Base-by-base conservation (phyloP, 768 basidiomycete genomes). In the Agrocybe praecox region DNA sequence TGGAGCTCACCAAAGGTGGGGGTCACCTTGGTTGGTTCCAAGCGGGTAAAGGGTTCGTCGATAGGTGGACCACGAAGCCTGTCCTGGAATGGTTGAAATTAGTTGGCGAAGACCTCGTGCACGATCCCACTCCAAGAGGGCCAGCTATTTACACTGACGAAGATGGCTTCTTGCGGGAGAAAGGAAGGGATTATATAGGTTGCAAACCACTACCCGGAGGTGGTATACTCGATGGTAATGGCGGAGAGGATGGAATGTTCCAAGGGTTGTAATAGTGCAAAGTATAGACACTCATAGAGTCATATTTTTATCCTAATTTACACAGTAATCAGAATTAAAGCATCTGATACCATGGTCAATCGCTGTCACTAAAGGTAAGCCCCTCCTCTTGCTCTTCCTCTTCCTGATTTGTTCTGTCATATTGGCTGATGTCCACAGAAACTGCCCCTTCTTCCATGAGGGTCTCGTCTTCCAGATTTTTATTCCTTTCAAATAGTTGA, bases 11-110 rank as follows among this genome's bases (percentile, higher is more conserved):
- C 0, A 69, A 75, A 26, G 71, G 76, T 19, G 92, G 90, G 1
- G 90, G 91, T 0, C 91, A 93, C 73, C 77, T 94, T 14, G 93
- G 93, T 34, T 96, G 91, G 91, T 92, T 92, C 62, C 82, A 89
- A 70, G 70, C 77, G 24, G 76, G 76, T 34, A 66, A 69, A 22
- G 68, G 71, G 14, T 68, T 69, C 44, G 68, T 78, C 11, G 76
- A 78, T 58, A 75, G 90, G 51, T 92, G 90, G 90, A 77, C 88
- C 49, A 83, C 77, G n/a, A 73, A 78, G 58, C 90, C 90, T 8
- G 86, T 89, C 6, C 67, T 91, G 9, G 86, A 93, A 69, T 92
- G 87, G 88, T 65, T 90, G 49, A 79, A 76, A 54, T 76, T 86
- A 36, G 74, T 81, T 24, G 83, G 79, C 23, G 81, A 86, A 48